A percentile compares a stretch with the other conserved stretches of the same genome.
Evolutionary conservation across 768 basidiomycete species (phyloP).

Genomic region (Collybia nuda): DNA sequence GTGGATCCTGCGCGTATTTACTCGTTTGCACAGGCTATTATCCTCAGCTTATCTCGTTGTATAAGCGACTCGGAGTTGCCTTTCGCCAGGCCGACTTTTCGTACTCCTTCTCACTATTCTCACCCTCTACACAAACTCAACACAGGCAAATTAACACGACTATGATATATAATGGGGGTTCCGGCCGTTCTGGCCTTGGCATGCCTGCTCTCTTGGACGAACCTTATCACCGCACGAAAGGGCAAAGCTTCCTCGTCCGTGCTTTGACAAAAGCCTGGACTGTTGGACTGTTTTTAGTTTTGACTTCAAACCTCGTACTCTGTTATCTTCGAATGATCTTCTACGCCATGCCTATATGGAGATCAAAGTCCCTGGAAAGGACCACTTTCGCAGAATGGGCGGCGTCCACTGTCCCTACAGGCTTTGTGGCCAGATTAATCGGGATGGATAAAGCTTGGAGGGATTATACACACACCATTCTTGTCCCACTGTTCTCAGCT

Average conservation of each 20-base stretch:
- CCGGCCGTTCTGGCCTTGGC: conserved; percentile 51
- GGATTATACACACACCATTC: conserved; percentile 49
- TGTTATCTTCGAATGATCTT: conserved; percentile 46
- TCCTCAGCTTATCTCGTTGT: conserved; percentile 64
- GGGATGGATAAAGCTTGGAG: conserved; percentile 53
- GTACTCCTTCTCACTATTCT: conserved; percentile 67
- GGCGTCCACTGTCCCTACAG: conserved; percentile 36
- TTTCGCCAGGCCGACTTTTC: conserved; percentile 60
- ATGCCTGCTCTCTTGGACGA: conserved; percentile 42
- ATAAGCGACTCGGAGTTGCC: conserved; percentile 56
- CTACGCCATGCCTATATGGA: conserved; percentile 42
- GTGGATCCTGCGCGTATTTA: not conserved
- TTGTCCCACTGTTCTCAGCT: conserved; percentile 70
- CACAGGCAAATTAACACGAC: conserved; percentile 40
- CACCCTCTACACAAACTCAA: conserved; percentile 19
- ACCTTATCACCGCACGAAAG: conserved; percentile 18
- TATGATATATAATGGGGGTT: conserved; percentile 67
- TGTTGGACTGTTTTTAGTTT: conserved; percentile 37
- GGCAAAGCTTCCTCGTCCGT: conserved; percentile 12
- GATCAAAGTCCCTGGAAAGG: conserved; percentile 21
- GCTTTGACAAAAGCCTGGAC: conserved; percentile 23
- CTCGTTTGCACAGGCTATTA: conserved; percentile 58
- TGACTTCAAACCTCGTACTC: conserved; percentile 40
- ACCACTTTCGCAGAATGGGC: conserved; percentile 55
- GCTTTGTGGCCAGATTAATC: conserved; percentile 35